Base-by-base conservation (phyloP, 257 asterid species). In the Leptodermis oblonga region DNA sequence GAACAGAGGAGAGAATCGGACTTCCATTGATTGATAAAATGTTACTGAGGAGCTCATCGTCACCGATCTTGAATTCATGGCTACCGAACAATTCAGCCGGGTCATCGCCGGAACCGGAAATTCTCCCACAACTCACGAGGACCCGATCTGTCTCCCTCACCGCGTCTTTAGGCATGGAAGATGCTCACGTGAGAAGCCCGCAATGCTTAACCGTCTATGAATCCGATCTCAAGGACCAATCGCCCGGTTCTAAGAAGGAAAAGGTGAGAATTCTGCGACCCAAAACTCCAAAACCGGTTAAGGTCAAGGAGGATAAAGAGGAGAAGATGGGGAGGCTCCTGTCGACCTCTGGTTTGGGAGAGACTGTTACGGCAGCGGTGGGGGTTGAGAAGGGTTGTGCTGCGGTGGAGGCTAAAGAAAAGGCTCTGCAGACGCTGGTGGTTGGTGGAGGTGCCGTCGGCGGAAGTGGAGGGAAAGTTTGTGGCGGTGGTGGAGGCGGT, bases 21-120 rank as follows among this genome's bases (percentile, higher is more conserved):
- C 3, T 45, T 45, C 15, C 55, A 49, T 25, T n/a, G n/a, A n/a
- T n/a, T n/a, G 14, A 4, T 33, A 46, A 66, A 68, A 85, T 87
- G 94, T 48, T 89, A 36, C 73, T 87, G 67, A 68, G 92, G 63
- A 87, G 89, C 77, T 77, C 96, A 20, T 89, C 96, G 7, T 31
- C 87, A 0, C 95, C 96, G 36, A 72, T 89, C 67, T 36, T 85
- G 46, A 80, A 82, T 52, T 85, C 95, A 78, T 81, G 90, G 86
- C 5, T 81, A 0, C 85, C 72, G 43, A 82, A 68, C 36, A 77
- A 85, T 37, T 79, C 86, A 1, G 2, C 89, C 31, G 86, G 68
- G 17, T 75, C 89, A 1, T 76, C 86, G 15, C 82, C 90, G 5
- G 95, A 90, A 60, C 71, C 86, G 56, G 92, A 87, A 0, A 28